Conservation (phyloP, 768 basidiomycete species). For the Tubosaeta brunneosetosa region DNA sequence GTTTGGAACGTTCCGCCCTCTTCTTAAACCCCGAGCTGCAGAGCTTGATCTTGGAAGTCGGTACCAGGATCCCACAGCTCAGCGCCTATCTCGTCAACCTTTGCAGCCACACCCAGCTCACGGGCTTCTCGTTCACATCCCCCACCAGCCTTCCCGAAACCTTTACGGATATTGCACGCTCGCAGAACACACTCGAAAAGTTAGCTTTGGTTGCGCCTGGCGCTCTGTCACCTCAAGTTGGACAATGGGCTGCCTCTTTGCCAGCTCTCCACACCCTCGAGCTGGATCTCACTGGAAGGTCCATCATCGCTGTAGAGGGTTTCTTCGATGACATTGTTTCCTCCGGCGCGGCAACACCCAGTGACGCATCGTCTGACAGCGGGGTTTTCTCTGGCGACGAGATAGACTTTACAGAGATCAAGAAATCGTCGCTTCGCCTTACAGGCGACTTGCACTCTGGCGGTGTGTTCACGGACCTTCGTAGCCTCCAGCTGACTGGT, state of each 20-base stretch:
- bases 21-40: slow-evolving; percentile 67
- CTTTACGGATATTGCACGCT: slow-evolving; percentile 60
- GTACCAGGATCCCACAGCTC: slow-evolving; percentile 52
- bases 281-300: slow-evolving; percentile 67
- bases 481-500: slow-evolving; percentile 63
- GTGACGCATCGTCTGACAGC: slow-evolving; percentile 67
- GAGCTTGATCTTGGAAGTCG: slow-evolving; percentile 58
- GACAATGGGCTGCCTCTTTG: slow-evolving; percentile 66
- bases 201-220: slow-evolving; percentile 68
- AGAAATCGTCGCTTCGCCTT: slow-evolving; percentile 62
- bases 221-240: slow-evolving; percentile 65
- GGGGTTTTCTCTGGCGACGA: slow-evolving; percentile 77
- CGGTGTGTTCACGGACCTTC: slow-evolving; percentile 54
- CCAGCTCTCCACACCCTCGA: slow-evolving; percentile 59
- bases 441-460: slow-evolving; percentile 55
- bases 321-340: slow-evolving; percentile 70
- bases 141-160: slow-evolving; percentile 66
- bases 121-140: slow-evolving; percentile 66
- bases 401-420: slow-evolving; percentile 69
- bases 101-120: slow-evolving; percentile 57
- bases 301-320: slow-evolving; percentile 67
- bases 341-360: slow-evolving; percentile 69
- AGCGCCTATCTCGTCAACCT: slow-evolving; percentile 60
- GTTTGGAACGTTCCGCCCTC: slow-evolving; percentile 57
- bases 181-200: slow-evolving; percentile 57